Base-by-base conservation (phyloP, 2,329 filamentous ascomycete genomes). In the Colletotrichum destructivum region DNA sequence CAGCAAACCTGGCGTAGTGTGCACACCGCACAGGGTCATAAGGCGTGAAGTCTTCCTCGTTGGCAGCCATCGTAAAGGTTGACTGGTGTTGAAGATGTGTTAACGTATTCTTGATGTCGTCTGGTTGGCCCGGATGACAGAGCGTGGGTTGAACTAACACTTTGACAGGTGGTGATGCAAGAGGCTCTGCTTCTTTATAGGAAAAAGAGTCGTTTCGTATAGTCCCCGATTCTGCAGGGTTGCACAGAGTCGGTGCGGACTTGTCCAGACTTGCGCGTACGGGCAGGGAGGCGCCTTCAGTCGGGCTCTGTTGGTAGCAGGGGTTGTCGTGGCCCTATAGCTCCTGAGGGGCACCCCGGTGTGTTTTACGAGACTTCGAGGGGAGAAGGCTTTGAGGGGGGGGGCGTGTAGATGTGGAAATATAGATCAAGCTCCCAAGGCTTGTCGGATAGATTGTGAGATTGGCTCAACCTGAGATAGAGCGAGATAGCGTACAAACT, bases 1-100 rank as follows among this genome's bases (percentile, higher is more conserved):
- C 78, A 38, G 85, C 84, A 74, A 87, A 87, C 54, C 79, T 76
- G 46, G 85, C 86, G 75, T 85, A 85, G 51, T 79, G 75, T 31
- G 75, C 63, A 71, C 83, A 85, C 18, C 83, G 77, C 46, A 77
- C 57, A 40, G 69, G 65, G 52, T 71, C 69, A 13, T 59, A 55
- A 38, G 69, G 69, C 16, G 69, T 69, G 23, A 63, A 69, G 31
- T 69, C 69, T 40, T 69, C 69, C 11, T 69, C 40, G 65, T 71
- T 60, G 59, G 69, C 52, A 31, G 54, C 38, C 69, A 71, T 71
- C 3, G 44, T 71, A 46, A 26, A 21, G 54, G 51, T 54, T 42
- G 56, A 47, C 13, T 51, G 35, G 7, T 64, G 44, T 31, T 62
- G 46, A 13, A 59, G 47, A 49, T 64, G 26, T 49, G 18, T 40